Percentiles rank a stretch among this genome's conserved stretches.
Conservation (phyloP, 805 yeast genomes). For the Metschnikowia koreensis region DNA sequence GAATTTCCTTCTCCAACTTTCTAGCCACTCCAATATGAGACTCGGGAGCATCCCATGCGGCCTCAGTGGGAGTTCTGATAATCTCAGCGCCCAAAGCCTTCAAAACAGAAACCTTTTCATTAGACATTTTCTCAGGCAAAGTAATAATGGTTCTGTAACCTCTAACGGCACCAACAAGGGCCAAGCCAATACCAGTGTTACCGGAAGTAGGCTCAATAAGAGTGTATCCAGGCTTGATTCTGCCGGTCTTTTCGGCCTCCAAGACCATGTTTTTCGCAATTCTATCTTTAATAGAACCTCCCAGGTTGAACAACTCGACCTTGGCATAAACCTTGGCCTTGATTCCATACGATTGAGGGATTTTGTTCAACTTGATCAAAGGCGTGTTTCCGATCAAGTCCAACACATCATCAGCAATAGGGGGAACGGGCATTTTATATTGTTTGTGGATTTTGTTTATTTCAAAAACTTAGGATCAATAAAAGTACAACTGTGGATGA, state of each 20-base stretch:
- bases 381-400: slow-evolving; percentile 88
- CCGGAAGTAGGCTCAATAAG: slow-evolving; percentile 89
- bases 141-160: slow-evolving; percentile 88
- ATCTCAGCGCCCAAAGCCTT: slow-evolving; percentile 90
- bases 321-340: slow-evolving; percentile 72
- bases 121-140: slow-evolving; percentile 88
- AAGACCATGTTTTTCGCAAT: slow-evolving; percentile 85
- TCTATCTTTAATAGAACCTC: slow-evolving; percentile 88
- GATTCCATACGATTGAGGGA: slow-evolving; percentile 74
- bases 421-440: slow-evolving; percentile 28
- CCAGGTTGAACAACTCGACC: slow-evolving; percentile 81
- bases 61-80: slow-evolving; percentile 87
- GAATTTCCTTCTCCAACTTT: slow-evolving; percentile 76
- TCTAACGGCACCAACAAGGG: slow-evolving; percentile 80
- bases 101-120: slow-evolving; percentile 83
- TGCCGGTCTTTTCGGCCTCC: slow-evolving; percentile 75
- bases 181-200: slow-evolving; percentile 88
- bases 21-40: slow-evolving; percentile 87
- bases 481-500: slow-evolving; percentile 3
- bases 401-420: slow-evolving; percentile 52
- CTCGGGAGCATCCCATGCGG: slow-evolving; percentile 91
- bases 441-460: neutral
- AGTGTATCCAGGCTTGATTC: slow-evolving; percentile 81
- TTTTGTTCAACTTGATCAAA: slow-evolving; percentile 65
- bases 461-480: neutral